Conservation (phyloP, 306 rosid species). For the Glycine tomentella region DNA sequence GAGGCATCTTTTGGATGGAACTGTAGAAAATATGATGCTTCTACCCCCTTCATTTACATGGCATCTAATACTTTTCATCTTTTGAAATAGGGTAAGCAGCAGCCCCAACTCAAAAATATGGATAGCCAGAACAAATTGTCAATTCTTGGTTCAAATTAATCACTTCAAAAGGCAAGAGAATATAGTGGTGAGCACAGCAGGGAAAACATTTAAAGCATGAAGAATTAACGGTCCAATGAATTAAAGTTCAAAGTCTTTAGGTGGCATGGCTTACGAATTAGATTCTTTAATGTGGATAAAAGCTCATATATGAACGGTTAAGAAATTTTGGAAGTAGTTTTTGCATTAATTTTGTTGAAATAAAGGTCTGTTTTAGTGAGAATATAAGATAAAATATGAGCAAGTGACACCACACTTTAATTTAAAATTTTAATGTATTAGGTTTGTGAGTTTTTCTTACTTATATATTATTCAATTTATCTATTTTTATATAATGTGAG, state of each 20-base stretch:
- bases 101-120: background rate
- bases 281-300: conserved; percentile 30
- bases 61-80: conserved; percentile 63
- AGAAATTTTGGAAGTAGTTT: conserved; percentile 21
- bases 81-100: conserved; percentile 35
- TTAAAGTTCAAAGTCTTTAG: conserved; percentile 29
- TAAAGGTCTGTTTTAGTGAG: background rate
- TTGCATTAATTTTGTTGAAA: background rate
- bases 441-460: too few species aligned
- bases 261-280: conserved; percentile 39
- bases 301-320: conserved; percentile 5
- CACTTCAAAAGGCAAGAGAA: conserved; percentile 42
- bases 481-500: too few species aligned
- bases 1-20: conserved; percentile 55
- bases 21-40: conserved; percentile 46
- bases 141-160: conserved; percentile 45
- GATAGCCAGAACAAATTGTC: conserved; percentile 57
- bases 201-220: conserved; percentile 14
- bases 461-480: too few species aligned
- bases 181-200: conserved; percentile 37
- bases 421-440: too few species aligned
- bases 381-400: background rate
- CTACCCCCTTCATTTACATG: conserved; percentile 34
- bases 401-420: too few species aligned
- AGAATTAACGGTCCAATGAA: conserved; percentile 34